Conservation (phyloP, 176 grass and related monocot genomes). For the Oryza punctata region DNA sequence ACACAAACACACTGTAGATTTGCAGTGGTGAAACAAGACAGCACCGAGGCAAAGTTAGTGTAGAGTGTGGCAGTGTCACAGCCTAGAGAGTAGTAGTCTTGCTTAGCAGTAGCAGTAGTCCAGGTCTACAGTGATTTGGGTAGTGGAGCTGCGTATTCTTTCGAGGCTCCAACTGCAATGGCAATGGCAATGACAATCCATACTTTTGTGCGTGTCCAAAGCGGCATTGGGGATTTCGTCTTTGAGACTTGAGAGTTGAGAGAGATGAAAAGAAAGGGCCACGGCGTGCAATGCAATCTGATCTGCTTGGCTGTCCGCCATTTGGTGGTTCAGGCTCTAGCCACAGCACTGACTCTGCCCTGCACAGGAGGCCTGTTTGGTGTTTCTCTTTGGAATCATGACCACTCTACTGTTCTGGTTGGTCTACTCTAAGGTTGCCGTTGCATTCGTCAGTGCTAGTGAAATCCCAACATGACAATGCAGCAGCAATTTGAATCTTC, state of each 20-base stretch:
- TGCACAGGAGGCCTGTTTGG: not conserved
- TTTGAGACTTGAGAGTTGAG: not conserved
- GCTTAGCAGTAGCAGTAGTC: not conserved
- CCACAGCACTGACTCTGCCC: not conserved
- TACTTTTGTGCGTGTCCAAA: slow-evolving; percentile 28
- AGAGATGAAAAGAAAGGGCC: not conserved
- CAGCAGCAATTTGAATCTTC: not conserved
- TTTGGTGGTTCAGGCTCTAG: not conserved
- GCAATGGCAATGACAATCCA: not conserved
- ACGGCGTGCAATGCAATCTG: not conserved
- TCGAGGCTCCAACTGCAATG: not conserved
- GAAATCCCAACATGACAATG: not conserved
- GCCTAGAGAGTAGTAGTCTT: not conserved
- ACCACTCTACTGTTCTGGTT: not conserved
- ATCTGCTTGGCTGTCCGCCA: slow-evolving; percentile 17
- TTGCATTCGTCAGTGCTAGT: not conserved
- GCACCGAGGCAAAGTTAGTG: not conserved
- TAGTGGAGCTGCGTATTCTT: not conserved
- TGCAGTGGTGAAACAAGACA: slow-evolving; percentile 13
- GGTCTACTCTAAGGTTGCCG: slow-evolving; percentile 6
- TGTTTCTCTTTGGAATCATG: not conserved
- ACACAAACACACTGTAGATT: not conserved
- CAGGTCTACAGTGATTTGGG: not conserved
- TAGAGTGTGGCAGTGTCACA: not conserved
- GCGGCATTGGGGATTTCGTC: not conserved